phyloP scores from a whole-genome alignment of 495 filamentous ascomycete species.

The Aspergillus bertholletiae region DNA sequence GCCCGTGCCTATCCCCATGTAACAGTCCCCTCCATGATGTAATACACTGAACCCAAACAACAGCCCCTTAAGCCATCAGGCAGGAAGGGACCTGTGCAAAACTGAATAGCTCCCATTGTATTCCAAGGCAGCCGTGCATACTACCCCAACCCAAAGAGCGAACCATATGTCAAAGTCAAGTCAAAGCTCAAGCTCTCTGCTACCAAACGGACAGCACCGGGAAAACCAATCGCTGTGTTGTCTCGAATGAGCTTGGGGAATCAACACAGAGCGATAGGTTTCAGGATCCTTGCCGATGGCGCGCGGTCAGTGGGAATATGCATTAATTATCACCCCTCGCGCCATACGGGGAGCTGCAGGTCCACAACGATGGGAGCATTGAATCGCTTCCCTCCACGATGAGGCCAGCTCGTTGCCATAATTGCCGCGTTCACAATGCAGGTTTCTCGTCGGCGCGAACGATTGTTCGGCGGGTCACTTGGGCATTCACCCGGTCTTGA shows the following conservation, averaged over 20 bases:
- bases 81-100: background rate
- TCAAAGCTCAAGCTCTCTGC: slow-evolving; percentile 16
- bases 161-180: slow-evolving; percentile 9
- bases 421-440: slow-evolving; percentile 77
- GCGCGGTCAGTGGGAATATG: background rate
- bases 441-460: slow-evolving; percentile 56
- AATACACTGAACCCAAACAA: background rate
- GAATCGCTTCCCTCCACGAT: slow-evolving; percentile 54
- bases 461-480: background rate
- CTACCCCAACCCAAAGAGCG: background rate
- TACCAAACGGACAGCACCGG: slow-evolving; percentile 1
- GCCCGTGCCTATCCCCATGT: background rate
- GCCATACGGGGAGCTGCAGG: slow-evolving; percentile 64
- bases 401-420: slow-evolving; percentile 63
- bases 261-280: too few species aligned
- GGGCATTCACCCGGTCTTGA: slow-evolving; percentile 3
- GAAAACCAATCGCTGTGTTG: slow-evolving; percentile 6
- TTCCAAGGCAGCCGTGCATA: slow-evolving; percentile 11
- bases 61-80: background rate
- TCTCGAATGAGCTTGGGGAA: background rate
- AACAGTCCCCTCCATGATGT: background rate
- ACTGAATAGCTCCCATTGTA: background rate
- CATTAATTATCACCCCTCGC: slow-evolving; percentile 7
- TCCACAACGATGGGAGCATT: slow-evolving; percentile 79
- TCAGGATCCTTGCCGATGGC: background rate